Evolutionary conservation across 805 yeast species (phyloP).

Genomic region (Myxozyma neotropica): DNA sequence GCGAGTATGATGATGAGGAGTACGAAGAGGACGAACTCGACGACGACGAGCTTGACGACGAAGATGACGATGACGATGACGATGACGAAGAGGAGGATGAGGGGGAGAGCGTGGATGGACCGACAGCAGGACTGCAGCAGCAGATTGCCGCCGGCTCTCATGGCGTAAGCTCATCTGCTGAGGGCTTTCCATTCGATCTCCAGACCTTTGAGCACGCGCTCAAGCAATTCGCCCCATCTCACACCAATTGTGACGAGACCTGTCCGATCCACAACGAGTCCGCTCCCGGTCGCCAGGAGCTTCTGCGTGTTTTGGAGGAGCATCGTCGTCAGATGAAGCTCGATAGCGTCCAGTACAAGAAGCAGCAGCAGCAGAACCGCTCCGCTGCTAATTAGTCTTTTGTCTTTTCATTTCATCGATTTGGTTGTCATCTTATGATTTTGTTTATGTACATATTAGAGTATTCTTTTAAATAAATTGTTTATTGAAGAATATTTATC

Average conservation of each 20-base stretch:
- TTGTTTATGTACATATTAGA: too few relatives aligned
- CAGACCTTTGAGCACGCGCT: slow-evolving; percentile 14
- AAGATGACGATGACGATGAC: slow-evolving; percentile 7
- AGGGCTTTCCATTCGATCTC: slow-evolving; percentile 5
- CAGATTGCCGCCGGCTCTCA: too few relatives aligned
- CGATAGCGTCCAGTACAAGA: slow-evolving; percentile 18
- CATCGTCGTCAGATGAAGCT: slow-evolving; percentile 21
- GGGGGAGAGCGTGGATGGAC: too few relatives aligned
- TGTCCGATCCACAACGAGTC: slow-evolving; percentile 25
- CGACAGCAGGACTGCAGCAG: too few relatives aligned
- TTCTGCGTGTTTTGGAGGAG: slow-evolving; percentile 17
- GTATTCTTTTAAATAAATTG: too few relatives aligned
- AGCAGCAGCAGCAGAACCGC: slow-evolving; percentile 13
- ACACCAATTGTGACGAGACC: slow-evolving; percentile 17
- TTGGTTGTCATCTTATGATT: background rate
- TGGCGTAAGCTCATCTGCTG: too few relatives aligned
- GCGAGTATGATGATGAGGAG: slow-evolving; percentile 17
- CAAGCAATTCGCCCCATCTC: slow-evolving; percentile 16
- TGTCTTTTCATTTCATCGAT: background rate
- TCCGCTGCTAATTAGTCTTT: background rate
- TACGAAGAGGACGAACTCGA: slow-evolving; percentile 17
- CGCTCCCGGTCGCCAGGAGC: slow-evolving; percentile 13
- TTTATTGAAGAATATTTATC: too few relatives aligned
- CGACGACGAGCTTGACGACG: slow-evolving; percentile 11
- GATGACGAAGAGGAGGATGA: slow-evolving; percentile 8